phyloP scores from a whole-genome alignment of 495 filamentous ascomycete genomes.

The Tuber umbilicatum region DNA sequence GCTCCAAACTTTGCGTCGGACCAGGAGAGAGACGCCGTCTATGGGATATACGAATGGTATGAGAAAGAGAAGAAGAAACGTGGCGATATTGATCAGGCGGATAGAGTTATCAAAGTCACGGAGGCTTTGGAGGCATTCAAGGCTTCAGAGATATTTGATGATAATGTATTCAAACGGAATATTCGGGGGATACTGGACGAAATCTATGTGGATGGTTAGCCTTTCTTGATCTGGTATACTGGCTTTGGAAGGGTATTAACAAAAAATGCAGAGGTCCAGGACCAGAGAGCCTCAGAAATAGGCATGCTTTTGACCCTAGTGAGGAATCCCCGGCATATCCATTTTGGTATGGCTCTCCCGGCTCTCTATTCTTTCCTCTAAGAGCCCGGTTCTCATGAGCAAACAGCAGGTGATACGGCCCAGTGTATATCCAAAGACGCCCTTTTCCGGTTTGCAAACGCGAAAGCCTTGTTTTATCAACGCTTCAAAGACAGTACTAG shows the following conservation, averaged over 20 bases:
- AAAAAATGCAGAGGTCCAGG: constrained; percentile 45
- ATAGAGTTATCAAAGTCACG: constrained; percentile 44
- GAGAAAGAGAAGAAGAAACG: constrained; percentile 42
- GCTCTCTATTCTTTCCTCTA: neutral
- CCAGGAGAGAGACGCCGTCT: constrained; percentile 40
- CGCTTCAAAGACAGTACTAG: constrained; percentile 33
- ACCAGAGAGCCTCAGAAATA: constrained; percentile 45
- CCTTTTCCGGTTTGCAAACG: constrained; percentile 45
- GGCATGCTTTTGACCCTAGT: constrained; percentile 43
- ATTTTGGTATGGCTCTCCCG: constrained; percentile 40
- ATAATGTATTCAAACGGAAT: constrained; percentile 17
- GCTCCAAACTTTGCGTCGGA: constrained; percentile 40
- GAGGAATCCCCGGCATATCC: constrained; percentile 42
- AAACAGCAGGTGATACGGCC: too few species aligned
- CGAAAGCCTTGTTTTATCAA: constrained; percentile 45
- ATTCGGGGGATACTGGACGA: constrained; percentile 44
- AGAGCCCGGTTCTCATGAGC: neutral
- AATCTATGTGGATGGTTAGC: constrained; percentile 46
- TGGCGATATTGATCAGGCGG: too few species aligned
- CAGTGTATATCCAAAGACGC: too few species aligned
- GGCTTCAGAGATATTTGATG: constrained; percentile 9
- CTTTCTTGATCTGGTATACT: neutral
- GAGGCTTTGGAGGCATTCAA: constrained; percentile 33
- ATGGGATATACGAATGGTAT: constrained; percentile 42
- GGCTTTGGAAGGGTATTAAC: neutral